Evolutionary conservation across 768 basidiomycete species (phyloP).

Genomic region (Rubroboletus pulcherrimus): DNA sequence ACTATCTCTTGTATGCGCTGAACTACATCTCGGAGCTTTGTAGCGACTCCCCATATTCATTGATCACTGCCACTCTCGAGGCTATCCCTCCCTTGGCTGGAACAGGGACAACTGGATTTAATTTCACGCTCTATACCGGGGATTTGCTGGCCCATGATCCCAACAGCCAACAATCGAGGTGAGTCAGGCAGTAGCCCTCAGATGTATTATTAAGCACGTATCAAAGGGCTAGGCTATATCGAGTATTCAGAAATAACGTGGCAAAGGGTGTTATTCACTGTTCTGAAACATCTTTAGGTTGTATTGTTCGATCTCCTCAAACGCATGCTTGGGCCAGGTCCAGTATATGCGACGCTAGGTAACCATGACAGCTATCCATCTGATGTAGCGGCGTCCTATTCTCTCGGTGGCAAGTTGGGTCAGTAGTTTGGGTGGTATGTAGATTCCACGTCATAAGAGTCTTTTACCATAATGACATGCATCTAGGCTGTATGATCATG

Average conservation of each 20-base stretch:
- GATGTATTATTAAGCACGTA: background rate
- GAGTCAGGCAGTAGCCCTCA: slow-evolving; percentile 10
- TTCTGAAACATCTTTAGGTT: slow-evolving; percentile 37
- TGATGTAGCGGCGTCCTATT: slow-evolving; percentile 58
- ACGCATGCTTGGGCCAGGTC: slow-evolving; percentile 55
- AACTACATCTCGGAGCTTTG: background rate
- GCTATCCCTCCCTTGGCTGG: slow-evolving; percentile 65
- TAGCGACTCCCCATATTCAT: slow-evolving; percentile 62
- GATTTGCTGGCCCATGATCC: slow-evolving; percentile 73
- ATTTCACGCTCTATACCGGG: slow-evolving; percentile 66
- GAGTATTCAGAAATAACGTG: slow-evolving; percentile 56
- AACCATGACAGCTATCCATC: slow-evolving; percentile 69
- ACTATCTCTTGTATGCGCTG: background rate
- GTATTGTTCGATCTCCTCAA: slow-evolving; percentile 66
- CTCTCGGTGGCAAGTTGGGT: slow-evolving; percentile 51
- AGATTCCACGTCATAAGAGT: background rate
- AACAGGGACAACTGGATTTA: slow-evolving; percentile 58
- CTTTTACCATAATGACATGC: background rate
- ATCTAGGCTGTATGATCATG: slow-evolving; percentile 71
- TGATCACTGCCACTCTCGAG: slow-evolving; percentile 56
- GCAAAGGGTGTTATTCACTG: background rate
- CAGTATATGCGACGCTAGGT: slow-evolving; percentile 72
- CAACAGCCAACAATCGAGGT: slow-evolving; percentile 61
- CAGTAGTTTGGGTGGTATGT: slow-evolving; percentile 63
- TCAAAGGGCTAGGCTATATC: slow-evolving; percentile 51